Percentiles rank a stretch among this genome's conserved stretches.
Evolutionary conservation across 2,329 filamentous ascomycete species (phyloP).

Genomic region (Fusarium domesticum): DNA sequence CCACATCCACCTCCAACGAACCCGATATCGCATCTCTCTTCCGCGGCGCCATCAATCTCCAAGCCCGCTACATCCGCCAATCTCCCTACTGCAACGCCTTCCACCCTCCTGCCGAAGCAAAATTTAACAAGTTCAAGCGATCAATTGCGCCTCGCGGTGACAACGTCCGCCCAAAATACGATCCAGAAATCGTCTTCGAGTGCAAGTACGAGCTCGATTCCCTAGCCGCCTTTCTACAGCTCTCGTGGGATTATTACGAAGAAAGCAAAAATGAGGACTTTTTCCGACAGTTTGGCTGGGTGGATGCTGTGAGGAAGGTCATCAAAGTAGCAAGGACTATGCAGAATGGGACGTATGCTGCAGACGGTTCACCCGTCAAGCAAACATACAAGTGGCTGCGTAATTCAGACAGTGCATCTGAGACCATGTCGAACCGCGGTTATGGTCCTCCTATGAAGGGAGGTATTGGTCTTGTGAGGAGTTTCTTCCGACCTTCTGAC

Average conservation of each 20-base stretch:
- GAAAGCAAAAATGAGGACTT: constrained; percentile 69
- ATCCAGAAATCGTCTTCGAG: constrained; percentile 73
- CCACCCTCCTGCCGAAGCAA: constrained; percentile 76
- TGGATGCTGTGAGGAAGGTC: constrained; percentile 66
- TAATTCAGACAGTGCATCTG: constrained; percentile 68
- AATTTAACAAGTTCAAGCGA: constrained; percentile 21
- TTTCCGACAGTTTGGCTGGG: constrained; percentile 72
- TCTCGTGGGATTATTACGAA: constrained; percentile 76
- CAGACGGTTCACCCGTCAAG: constrained; percentile 52
- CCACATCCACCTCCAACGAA: constrained; percentile 48
- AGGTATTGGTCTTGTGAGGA: constrained; percentile 78
- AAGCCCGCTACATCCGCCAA: constrained; percentile 65
- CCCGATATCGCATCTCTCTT: constrained; percentile 61
- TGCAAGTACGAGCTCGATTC: constrained; percentile 97
- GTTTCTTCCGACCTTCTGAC: constrained; percentile 86
- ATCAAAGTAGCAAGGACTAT: constrained; percentile 68
- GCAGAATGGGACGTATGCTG: constrained; percentile 69
- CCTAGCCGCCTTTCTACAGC: constrained; percentile 78
- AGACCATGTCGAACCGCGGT: constrained; percentile 75
- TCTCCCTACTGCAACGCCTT: constrained; percentile 92
- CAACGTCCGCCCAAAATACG: constrained; percentile 60
- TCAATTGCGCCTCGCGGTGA: constrained; percentile 42
- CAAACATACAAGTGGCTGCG: constrained; percentile 75
- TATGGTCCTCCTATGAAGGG: constrained; percentile 76
- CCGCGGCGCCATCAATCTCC: constrained; percentile 73